A percentile compares a stretch with the other conserved stretches of the same genome.
phyloP scores from a whole-genome alignment of 176 grass and related monocot species.

The Oryza punctata region DNA sequence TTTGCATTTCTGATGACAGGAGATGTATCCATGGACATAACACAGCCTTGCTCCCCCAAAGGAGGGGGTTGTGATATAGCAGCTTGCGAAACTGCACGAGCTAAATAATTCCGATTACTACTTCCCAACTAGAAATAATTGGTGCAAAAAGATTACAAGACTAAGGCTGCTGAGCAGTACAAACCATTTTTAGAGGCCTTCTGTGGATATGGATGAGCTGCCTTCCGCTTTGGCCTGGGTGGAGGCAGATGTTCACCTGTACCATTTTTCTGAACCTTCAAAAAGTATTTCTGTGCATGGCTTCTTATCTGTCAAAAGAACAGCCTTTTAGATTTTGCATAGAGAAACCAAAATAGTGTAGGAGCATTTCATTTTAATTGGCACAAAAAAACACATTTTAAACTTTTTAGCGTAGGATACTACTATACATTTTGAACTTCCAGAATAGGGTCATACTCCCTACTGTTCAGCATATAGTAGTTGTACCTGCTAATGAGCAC shows the following conservation, averaged over 20 bases:
- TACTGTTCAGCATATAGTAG: background rate
- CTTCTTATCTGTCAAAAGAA: slow-evolving; percentile 82
- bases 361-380: background rate
- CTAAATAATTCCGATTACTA: slow-evolving; percentile 33
- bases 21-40: slow-evolving; percentile 51
- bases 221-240: slow-evolving; percentile 93
- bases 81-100: slow-evolving; percentile 35
- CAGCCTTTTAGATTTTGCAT: background rate
- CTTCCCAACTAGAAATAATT: slow-evolving; percentile 3
- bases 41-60: slow-evolving; percentile 44
- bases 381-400: background rate
- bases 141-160: background rate
- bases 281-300: slow-evolving; percentile 96
- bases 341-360: background rate
- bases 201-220: slow-evolving; percentile 96
- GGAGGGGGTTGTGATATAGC: slow-evolving; percentile 39
- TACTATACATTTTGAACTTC: background rate
- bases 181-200: slow-evolving; percentile 86
- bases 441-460: background rate
- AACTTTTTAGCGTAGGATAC: background rate
- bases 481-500: background rate
- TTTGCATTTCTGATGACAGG: slow-evolving; percentile 33
- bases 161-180: background rate
- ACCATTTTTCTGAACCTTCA: slow-evolving; percentile 91
- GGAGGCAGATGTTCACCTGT: slow-evolving; percentile 87